Percentiles rank a stretch among this genome's conserved stretches.
phyloP scores from a whole-genome alignment of 108 stramenopile genomes.

The Discostella stelligeroides region DNA sequence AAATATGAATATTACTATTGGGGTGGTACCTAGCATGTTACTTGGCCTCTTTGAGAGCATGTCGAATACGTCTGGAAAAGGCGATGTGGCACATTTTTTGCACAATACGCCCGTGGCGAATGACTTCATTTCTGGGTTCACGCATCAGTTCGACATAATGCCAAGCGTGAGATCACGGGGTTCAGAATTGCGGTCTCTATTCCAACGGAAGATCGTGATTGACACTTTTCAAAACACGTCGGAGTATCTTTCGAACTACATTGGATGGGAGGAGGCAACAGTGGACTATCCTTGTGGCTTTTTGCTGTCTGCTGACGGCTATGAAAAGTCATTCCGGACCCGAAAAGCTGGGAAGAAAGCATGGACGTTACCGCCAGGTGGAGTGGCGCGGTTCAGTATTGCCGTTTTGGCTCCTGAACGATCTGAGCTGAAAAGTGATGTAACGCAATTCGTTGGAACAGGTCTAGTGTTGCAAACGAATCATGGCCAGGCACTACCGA shows the following conservation, averaged over 20 bases:
- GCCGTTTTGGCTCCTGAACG: constrained; percentile 52
- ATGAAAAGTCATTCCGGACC: constrained; percentile 22
- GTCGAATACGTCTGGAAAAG: background rate
- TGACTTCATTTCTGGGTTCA: constrained; percentile 29
- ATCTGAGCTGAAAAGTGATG: constrained; percentile 49
- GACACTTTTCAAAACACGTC: constrained; percentile 20
- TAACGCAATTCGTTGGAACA: constrained; percentile 68
- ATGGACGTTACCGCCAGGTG: constrained; percentile 74
- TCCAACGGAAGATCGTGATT: constrained; percentile 18
- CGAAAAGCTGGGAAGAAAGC: constrained; percentile 28
- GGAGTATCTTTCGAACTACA: constrained; percentile 10
- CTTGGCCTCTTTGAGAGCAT: background rate
- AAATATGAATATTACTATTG: constrained; percentile 63
- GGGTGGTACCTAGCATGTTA: constrained; percentile 55
- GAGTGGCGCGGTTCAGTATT: constrained; percentile 65
- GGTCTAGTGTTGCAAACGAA: constrained; percentile 72
- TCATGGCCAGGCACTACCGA: constrained; percentile 67
- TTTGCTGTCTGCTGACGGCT: constrained; percentile 61
- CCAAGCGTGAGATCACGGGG: constrained; percentile 25
- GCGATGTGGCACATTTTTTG: constrained; percentile 25
- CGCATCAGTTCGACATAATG: constrained; percentile 28
- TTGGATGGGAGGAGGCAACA: constrained; percentile 6
- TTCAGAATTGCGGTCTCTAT: constrained; percentile 32
- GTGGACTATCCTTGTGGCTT: constrained; percentile 47
- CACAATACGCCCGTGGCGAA: constrained; percentile 12